Evolutionary conservation across 2,329 filamentous ascomycete species (phyloP).

Genomic region (Neofusicoccum cordaticola): DNA sequence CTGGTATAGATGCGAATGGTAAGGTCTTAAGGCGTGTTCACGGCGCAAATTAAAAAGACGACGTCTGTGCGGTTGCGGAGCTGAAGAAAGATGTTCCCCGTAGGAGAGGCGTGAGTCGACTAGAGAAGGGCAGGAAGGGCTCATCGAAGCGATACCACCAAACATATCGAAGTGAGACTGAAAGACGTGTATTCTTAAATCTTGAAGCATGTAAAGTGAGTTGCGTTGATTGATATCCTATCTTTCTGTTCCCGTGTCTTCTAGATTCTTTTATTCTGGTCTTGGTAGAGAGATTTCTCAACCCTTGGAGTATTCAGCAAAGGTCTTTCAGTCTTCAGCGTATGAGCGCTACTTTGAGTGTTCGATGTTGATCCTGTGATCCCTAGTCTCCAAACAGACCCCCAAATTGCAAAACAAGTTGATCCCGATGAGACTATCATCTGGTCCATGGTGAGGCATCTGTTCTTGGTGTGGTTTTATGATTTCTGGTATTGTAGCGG

Average conservation of each 20-base stretch:
- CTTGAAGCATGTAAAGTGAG: background rate
- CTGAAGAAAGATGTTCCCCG: background rate
- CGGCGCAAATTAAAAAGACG: background rate
- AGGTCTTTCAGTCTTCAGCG: too few species aligned
- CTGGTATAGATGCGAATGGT: background rate
- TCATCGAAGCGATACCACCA: background rate
- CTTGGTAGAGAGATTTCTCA: background rate
- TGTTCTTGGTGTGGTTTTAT: too few species aligned
- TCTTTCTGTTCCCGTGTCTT: background rate
- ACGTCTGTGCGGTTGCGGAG: background rate
- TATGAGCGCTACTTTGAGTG: too few species aligned
- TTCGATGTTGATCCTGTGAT: too few species aligned
- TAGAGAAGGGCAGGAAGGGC: background rate
- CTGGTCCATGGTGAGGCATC: too few species aligned
- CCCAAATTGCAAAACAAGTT: too few species aligned
- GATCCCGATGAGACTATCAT: too few species aligned
- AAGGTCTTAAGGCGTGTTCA: background rate
- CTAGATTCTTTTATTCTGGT: background rate
- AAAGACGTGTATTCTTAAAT: background rate
- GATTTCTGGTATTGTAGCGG: too few species aligned
- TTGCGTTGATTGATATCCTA: background rate
- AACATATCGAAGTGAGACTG: background rate
- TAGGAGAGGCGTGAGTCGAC: background rate
- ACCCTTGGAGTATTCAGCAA: too few species aligned
- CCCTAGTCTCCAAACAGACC: too few species aligned